Percentiles rank a stretch among this genome's conserved stretches.
Evolutionary conservation across 1,284 basidiomycete species (phyloP).

Genomic region (Cerrena zonata): DNA sequence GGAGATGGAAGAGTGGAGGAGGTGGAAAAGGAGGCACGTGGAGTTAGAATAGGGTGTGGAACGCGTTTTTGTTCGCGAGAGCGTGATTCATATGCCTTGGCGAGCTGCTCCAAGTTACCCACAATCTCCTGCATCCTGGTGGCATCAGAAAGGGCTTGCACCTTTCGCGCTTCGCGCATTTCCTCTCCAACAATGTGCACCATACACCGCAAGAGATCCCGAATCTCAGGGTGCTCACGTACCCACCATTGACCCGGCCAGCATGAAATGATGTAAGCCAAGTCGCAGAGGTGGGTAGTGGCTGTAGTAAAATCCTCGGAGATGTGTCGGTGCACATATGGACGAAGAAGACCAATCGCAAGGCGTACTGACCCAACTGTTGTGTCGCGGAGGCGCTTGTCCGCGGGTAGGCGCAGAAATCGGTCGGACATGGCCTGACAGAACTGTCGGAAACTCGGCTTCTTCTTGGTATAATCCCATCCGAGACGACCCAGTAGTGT

Average conservation of each 20-base stretch:
- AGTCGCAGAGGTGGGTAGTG: slow-evolving; percentile 41
- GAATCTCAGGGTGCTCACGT: slow-evolving; percentile 53
- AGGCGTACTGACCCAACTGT: slow-evolving; percentile 62
- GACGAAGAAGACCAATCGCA: slow-evolving; percentile 57
- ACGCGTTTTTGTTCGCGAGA: slow-evolving; percentile 12
- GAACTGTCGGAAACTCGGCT: slow-evolving; percentile 60
- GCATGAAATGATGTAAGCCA: slow-evolving; percentile 56
- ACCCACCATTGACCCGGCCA: slow-evolving; percentile 68
- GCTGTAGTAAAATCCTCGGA: slow-evolving; percentile 45
- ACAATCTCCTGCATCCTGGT: slow-evolving; percentile 44
- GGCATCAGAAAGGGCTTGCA: slow-evolving; percentile 37
- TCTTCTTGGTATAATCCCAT: slow-evolving; percentile 57
- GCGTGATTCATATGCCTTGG: slow-evolving; percentile 29
- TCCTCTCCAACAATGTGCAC: slow-evolving; percentile 59
- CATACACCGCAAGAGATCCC: slow-evolving; percentile 50
- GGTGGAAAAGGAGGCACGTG: not conserved
- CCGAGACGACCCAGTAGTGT: slow-evolving; percentile 44
- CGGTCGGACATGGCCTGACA: slow-evolving; percentile 60
- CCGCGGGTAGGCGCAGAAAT: slow-evolving; percentile 49
- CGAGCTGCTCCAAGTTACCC: slow-evolving; percentile 41
- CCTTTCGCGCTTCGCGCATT: slow-evolving; percentile 45
- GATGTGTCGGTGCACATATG: slow-evolving; percentile 56
- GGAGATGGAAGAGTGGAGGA: not conserved
- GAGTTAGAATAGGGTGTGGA: slow-evolving; percentile 9
- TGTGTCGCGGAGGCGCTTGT: slow-evolving; percentile 55